These are phyloP conservation scores for Penicillium sp. DNA, from an alignment of 2,329 filamentous ascomycete species.

Conservation along the genomic window DNA sequence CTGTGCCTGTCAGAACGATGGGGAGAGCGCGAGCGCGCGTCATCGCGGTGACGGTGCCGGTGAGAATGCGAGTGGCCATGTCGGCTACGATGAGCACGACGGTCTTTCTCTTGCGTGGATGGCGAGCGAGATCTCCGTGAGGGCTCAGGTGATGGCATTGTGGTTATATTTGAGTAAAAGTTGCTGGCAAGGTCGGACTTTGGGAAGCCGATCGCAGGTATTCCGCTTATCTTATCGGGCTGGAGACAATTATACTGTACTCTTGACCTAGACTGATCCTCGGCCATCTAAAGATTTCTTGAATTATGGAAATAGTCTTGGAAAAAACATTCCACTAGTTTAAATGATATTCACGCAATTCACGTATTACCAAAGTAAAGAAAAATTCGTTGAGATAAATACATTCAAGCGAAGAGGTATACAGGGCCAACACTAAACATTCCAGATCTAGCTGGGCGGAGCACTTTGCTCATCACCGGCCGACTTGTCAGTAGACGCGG, in stretches of 20 bases:
- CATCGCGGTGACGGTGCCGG: conserved; percentile 21
- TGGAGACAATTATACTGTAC: too few relatives aligned
- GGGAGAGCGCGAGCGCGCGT: conserved; percentile 40
- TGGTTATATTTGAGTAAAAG: background rate
- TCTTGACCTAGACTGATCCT: too few relatives aligned
- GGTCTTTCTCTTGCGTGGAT: conserved; percentile 7
- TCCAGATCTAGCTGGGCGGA: conserved; percentile 27
- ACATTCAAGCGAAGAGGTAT: conserved; percentile 26
- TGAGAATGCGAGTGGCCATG: conserved; percentile 19
- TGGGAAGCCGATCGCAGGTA: background rate
- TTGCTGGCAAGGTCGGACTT: background rate
- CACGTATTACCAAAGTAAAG: background rate
- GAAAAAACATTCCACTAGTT: background rate
- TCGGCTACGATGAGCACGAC: conserved; percentile 18
- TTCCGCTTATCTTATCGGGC: conserved; percentile 12
- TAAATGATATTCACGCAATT: background rate
- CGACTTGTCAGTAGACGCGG: conserved; percentile 20
- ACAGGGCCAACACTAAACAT: conserved; percentile 10
- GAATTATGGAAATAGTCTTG: background rate
- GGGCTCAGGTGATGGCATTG: conserved; percentile 19
- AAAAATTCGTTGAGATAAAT: conserved; percentile 19
- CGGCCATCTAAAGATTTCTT: background rate
- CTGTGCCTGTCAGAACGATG: conserved; percentile 30
- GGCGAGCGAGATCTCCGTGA: conserved; percentile 5
- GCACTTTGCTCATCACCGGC: conserved; percentile 29